Conservation (phyloP, 495 filamentous ascomycete species). For the Lasiosphaeria ovina region DNA sequence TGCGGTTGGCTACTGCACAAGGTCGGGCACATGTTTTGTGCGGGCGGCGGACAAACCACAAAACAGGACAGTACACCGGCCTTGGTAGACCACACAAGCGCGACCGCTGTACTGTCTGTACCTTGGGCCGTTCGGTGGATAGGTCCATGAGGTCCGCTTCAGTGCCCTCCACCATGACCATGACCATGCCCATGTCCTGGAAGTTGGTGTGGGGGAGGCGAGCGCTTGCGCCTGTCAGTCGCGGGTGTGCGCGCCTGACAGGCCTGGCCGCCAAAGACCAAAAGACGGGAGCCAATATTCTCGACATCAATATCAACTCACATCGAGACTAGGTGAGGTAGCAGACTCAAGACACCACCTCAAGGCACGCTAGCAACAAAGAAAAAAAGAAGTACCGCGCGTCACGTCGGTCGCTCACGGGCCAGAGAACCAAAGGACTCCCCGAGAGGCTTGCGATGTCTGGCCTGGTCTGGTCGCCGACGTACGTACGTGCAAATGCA, state of each 20-base stretch:
- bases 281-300: too few relatives aligned
- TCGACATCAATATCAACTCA: too few relatives aligned
- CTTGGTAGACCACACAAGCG: neutral
- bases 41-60: neutral
- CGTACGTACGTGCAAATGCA: neutral
- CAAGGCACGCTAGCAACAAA: too few relatives aligned
- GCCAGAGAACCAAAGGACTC: too few relatives aligned
- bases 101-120: neutral
- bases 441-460: too few relatives aligned
- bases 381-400: too few relatives aligned
- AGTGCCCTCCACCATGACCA: too few relatives aligned
- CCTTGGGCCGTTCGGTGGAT: neutral
- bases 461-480: neutral
- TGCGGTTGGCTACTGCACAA: constrained; percentile 17
- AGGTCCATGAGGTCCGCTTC: neutral
- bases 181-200: neutral
- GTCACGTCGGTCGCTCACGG: too few relatives aligned
- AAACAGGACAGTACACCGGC: neutral
- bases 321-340: too few relatives aligned
- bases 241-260: constrained; percentile 8
- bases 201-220: constrained; percentile 22
- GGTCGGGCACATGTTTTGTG: neutral
- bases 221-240: constrained; percentile 25
- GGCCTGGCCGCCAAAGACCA: constrained; percentile 4
- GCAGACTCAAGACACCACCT: too few relatives aligned